phyloP scores from a whole-genome alignment of 2,329 filamentous ascomycete genomes.

The Neofusicoccum sp. region DNA sequence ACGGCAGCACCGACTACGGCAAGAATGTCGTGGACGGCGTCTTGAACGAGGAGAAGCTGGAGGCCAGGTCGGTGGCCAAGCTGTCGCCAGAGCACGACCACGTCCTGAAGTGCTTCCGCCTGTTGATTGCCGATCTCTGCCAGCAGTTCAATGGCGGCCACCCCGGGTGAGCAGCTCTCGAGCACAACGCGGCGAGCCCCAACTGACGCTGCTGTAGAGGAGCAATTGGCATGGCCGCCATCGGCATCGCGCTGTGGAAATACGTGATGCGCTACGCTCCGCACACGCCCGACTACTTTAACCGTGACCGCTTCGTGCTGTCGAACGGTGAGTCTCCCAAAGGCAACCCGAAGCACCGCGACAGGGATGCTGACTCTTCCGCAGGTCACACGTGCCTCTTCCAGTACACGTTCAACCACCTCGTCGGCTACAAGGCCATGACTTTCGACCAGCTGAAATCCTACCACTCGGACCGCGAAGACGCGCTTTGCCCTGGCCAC shows the following conservation, averaged over 20 bases:
- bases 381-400: slow-evolving; percentile 57
- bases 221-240: slow-evolving; percentile 64
- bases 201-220: slow-evolving; percentile 38
- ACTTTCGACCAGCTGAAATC: slow-evolving; percentile 60
- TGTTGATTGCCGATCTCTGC: slow-evolving; percentile 68
- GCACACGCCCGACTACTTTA: slow-evolving; percentile 59
- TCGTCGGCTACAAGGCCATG: slow-evolving; percentile 58
- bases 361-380: neutral
- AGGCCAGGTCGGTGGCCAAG: slow-evolving; percentile 24
- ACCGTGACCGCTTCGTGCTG: slow-evolving; percentile 64
- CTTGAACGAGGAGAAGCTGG: slow-evolving; percentile 30
- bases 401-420: slow-evolving; percentile 57
- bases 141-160: slow-evolving; percentile 72
- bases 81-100: slow-evolving; percentile 46
- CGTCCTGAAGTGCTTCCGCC: slow-evolving; percentile 62
- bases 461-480: slow-evolving; percentile 53
- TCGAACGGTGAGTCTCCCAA: slow-evolving; percentile 52
- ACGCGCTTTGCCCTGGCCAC: slow-evolving; percentile 58
- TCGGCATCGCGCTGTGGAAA: slow-evolving; percentile 64
- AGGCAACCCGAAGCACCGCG: neutral
- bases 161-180: slow-evolving; percentile 56
- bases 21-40: slow-evolving; percentile 30
- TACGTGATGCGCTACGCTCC: slow-evolving; percentile 65
- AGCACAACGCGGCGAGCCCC: neutral
- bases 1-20: slow-evolving; percentile 29